Evolutionary conservation across 306 rosid genomes (phyloP), one percentile per base, ranked within the genome.

Genomic region (Styphnolobium japonicum): DNA sequence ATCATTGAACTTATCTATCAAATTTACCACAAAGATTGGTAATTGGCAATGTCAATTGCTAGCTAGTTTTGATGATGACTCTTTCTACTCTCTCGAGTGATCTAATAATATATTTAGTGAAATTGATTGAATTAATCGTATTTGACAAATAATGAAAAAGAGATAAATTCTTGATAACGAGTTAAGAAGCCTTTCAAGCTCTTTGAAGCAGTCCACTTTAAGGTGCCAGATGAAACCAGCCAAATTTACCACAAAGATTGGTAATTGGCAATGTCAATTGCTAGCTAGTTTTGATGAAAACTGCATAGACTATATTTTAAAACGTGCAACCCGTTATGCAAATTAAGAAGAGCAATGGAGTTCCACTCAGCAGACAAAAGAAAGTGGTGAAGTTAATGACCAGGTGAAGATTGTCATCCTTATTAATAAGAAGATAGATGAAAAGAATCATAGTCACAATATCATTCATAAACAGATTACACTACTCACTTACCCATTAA

Each of bases 311-410:
- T 21, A 4, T 21, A 56, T 23, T 74, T n/a, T 42, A 51, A 74
- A 74, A 74, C 78, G 78, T 73, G 56, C 39, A 9, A 73, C 16
- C 36, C 33, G 7, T 53, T 37, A 0, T 22, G 31, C 45, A 42
- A 60, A 56, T 23, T 74, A 73, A 39, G 40, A 56, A 39, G 9
- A 18, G 11, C 46, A 70, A 31, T 31, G 19, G 62, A 10, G 45
- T 29, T 22, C 10, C 39, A 73, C 67, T 73, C 39, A 53, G 77
- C 66, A 72, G 66, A 42, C 70, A n/a, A 0, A 74, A 58, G 69
- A 57, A 25, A 58, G 40, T 42, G 9, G 55, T n/a, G 40, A 73
- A 60, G 34, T 29, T 40, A 43, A 21, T 14, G 40, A 9, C 7
- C 57, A 56, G 4, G 29, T 14, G 43, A 37, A 25, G 40, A 27